Conservation (phyloP, 2,329 filamentous ascomycete species). For the Colletotrichum coccodes region DNA sequence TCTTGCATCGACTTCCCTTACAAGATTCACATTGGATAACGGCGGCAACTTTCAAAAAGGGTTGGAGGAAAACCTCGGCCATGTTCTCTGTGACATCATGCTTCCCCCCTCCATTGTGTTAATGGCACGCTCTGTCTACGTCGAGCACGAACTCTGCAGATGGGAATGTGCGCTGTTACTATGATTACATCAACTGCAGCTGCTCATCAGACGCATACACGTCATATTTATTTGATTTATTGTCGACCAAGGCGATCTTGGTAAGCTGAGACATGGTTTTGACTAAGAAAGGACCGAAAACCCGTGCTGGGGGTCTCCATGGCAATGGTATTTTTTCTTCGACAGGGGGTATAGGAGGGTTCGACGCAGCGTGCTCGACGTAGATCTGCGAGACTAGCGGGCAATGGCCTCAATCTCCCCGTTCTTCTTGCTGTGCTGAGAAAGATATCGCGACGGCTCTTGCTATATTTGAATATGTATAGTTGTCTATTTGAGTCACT, state of each 20-base stretch:
- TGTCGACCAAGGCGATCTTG: not conserved
- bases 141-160: not conserved
- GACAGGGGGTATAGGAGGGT: not conserved
- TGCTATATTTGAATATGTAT: not conserved
- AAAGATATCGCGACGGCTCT: not conserved
- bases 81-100: not conserved
- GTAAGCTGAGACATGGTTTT: not conserved
- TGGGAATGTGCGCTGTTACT: not conserved
- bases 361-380: not conserved
- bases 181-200: not conserved
- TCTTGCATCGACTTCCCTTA: too few species aligned
- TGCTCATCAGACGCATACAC: not conserved
- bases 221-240: not conserved
- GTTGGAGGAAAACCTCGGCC: not conserved
- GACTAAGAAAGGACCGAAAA: too few species aligned
- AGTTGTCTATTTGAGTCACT: not conserved
- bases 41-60: not conserved
- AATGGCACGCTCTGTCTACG: not conserved
- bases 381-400: not conserved
- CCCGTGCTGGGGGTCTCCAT: not conserved
- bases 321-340: not conserved
- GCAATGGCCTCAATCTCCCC: too few species aligned
- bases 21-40: too few species aligned
- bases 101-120: not conserved
- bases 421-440: too few species aligned